Conservation (phyloP, 2,329 filamentous ascomycete species). For the Hypoxylon rubiginosum region DNA sequence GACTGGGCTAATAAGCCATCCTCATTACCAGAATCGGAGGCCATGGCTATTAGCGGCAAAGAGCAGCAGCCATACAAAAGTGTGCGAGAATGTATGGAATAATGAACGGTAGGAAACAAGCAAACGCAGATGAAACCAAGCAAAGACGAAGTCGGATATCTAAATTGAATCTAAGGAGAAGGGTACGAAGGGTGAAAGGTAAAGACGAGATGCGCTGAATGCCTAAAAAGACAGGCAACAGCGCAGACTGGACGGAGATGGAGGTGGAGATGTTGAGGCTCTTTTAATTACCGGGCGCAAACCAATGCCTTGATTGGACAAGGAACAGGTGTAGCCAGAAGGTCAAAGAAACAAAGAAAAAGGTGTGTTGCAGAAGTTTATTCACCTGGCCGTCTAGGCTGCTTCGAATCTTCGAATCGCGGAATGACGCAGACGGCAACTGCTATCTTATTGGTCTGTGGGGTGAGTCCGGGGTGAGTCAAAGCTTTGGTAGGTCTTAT, state of each 20-base stretch:
- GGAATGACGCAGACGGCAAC: constrained; percentile 26
- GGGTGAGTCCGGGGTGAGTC: neutral
- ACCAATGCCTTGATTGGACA: neutral
- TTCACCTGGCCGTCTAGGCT: neutral
- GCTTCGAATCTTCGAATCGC: constrained; percentile 8
- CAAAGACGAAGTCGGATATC: neutral
- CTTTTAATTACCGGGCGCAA: neutral
- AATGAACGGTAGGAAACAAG: constrained; percentile 1
- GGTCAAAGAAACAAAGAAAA: neutral
- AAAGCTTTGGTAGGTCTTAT: neutral
- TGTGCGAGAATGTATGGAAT: neutral
- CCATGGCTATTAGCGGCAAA: constrained; percentile 21
- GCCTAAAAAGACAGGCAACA: constrained; percentile 7
- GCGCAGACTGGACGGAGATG: neutral
- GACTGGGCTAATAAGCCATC: constrained; percentile 10
- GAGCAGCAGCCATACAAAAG: constrained; percentile 4
- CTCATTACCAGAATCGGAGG: constrained; percentile 20
- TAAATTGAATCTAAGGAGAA: neutral
- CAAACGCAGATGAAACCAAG: neutral
- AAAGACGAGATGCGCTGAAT: neutral
- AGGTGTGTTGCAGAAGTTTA: neutral
- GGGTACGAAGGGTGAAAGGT: neutral
- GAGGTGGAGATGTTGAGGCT: constrained; percentile 10
- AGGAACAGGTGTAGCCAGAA: neutral
- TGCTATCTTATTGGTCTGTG: neutral